These are phyloP conservation scores for Fusarium albidum DNA, from an alignment of 2,329 filamentous ascomycete species.

Conservation along the genomic window DNA sequence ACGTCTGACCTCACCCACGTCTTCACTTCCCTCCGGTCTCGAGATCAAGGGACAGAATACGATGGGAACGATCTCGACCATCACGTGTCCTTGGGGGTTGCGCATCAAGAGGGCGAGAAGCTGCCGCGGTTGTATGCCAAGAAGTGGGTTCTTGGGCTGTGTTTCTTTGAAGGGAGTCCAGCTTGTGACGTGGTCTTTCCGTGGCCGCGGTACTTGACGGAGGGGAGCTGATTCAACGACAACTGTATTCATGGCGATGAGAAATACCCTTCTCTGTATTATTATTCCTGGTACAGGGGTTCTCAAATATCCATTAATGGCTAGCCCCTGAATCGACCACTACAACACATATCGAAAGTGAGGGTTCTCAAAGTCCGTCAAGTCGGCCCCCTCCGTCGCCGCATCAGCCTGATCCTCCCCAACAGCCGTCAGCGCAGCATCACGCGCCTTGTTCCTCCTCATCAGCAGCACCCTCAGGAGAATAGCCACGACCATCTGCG, in stretches of 20 bases:
- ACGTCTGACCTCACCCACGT: not conserved
- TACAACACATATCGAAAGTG: slow-evolving; percentile 30
- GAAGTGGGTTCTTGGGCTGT: slow-evolving; percentile 36
- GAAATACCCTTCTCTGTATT: too few relatives aligned
- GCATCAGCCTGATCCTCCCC: not conserved
- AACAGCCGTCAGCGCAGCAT: slow-evolving; percentile 4
- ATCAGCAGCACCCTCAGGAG: slow-evolving; percentile 16
- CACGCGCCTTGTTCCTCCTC: slow-evolving; percentile 23
- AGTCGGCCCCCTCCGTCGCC: slow-evolving; percentile 14
- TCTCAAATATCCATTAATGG: too few relatives aligned
- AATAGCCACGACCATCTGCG: slow-evolving; percentile 32
- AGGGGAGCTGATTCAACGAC: too few relatives aligned
- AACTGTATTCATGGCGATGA: too few relatives aligned
- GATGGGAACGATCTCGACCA: slow-evolving; percentile 32
- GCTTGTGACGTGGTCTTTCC: slow-evolving; percentile 33
- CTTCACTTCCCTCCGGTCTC: slow-evolving; percentile 33
- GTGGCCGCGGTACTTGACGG: slow-evolving; percentile 19
- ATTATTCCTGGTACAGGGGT: too few relatives aligned
- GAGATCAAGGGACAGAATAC: slow-evolving; percentile 12
- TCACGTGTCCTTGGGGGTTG: slow-evolving; percentile 35
- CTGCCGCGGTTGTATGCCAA: slow-evolving; percentile 26
- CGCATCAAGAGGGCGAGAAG: not conserved
- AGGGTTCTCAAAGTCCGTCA: slow-evolving; percentile 37
- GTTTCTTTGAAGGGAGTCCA: slow-evolving; percentile 29
- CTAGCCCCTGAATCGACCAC: too few relatives aligned